Conservation (phyloP, 257 asterid genomes). For the Petrea volubilis region DNA sequence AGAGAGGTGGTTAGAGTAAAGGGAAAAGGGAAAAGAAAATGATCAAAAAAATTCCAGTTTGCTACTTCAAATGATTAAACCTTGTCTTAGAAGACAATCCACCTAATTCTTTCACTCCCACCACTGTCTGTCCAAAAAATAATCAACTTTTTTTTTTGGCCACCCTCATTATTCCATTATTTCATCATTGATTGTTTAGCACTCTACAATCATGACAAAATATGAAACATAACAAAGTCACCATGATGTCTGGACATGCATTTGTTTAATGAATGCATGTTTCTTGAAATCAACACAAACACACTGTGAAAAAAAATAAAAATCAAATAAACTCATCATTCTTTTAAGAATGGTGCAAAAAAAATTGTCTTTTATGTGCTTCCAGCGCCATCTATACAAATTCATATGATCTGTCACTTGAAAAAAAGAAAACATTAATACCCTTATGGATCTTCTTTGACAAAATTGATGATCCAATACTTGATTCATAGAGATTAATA, state of each 20-base stretch:
- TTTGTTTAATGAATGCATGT: slow-evolving; percentile 3
- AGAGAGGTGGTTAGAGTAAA: slow-evolving; percentile 20
- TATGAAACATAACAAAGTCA: slow-evolving; percentile 15
- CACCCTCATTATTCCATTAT: not conserved
- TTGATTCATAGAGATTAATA: too few relatives aligned
- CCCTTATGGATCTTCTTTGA: too few relatives aligned
- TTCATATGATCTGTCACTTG: too few relatives aligned
- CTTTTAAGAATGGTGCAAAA: too few relatives aligned
- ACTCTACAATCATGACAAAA: slow-evolving; percentile 41
- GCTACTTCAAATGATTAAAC: slow-evolving; percentile 38
- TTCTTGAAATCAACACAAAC: too few relatives aligned
- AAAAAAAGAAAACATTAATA: too few relatives aligned
- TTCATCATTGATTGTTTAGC: slow-evolving; percentile 33
- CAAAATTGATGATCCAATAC: too few relatives aligned
- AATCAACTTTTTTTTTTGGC: not conserved
- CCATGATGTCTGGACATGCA: slow-evolving; percentile 22
- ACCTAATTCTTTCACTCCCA: not conserved
- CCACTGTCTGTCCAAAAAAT: not conserved
- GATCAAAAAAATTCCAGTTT: slow-evolving; percentile 5
- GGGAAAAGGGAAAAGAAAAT: not conserved
- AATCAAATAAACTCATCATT: too few relatives aligned
- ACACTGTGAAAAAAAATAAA: not conserved
- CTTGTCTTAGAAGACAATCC: slow-evolving; percentile 49
- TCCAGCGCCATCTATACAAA: too few relatives aligned
- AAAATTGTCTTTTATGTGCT: too few relatives aligned